phyloP scores from a whole-genome alignment of 805 yeast genomes.

The Torulaspora microellipsoides region DNA sequence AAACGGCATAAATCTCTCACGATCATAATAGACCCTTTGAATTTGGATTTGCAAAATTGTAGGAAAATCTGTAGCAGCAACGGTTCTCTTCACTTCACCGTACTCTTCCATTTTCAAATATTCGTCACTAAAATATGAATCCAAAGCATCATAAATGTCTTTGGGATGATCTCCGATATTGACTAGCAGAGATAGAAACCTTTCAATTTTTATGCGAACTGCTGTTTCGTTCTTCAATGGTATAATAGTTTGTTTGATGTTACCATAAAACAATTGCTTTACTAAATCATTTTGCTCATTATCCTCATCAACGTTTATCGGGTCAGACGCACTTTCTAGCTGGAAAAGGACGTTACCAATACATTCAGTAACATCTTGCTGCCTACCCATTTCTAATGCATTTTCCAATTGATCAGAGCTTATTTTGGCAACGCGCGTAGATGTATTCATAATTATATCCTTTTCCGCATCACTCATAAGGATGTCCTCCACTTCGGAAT shows the following conservation, averaged over 20 bases:
- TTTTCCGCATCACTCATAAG: constrained; percentile 9
- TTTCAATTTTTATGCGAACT: constrained; percentile 55
- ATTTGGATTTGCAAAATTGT: constrained; percentile 85
- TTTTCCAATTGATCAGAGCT: constrained; percentile 63
- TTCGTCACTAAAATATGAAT: constrained; percentile 71
- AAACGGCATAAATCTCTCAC: constrained; percentile 65
- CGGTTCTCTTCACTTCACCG: constrained; percentile 68
- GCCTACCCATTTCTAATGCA: constrained; percentile 78
- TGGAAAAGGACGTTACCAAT: constrained; percentile 90
- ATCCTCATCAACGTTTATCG: constrained; percentile 59
- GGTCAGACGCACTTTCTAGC: constrained; percentile 79
- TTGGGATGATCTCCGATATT: constrained; percentile 86
- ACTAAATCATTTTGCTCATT: constrained; percentile 80
- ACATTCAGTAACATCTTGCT: constrained; percentile 97
- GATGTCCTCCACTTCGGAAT: neutral
- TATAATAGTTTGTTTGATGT: constrained; percentile 68
- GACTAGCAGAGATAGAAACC: constrained; percentile 77
- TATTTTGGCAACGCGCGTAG: constrained; percentile 33
- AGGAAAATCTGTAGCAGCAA: constrained; percentile 70
- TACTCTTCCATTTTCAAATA: constrained; percentile 59
- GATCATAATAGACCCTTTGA: constrained; percentile 88
- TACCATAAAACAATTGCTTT: constrained; percentile 79
- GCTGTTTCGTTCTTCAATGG: constrained; percentile 40
- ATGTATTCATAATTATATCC: constrained; percentile 14
- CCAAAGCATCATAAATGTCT: constrained; percentile 86